Evolutionary conservation across 768 basidiomycete genomes (phyloP).

Genomic region (Trametopsis cervina): DNA sequence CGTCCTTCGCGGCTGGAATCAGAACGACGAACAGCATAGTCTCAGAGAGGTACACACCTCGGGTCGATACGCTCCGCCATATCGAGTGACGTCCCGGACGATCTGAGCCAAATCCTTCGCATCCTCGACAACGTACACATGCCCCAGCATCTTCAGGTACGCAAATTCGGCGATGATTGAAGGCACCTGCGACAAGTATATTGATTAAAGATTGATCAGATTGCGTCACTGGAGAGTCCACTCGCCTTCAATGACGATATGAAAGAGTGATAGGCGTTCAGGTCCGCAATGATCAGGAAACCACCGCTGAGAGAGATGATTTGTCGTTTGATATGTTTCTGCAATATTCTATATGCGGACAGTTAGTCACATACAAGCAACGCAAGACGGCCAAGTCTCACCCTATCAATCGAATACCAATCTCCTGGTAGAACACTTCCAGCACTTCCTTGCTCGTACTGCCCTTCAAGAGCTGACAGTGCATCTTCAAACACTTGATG

Average conservation of each 20-base stretch:
- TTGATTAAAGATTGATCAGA: background rate
- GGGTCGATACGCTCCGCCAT: constrained; percentile 90
- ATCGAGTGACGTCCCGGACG: constrained; percentile 89
- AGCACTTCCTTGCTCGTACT: constrained; percentile 94
- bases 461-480: constrained; percentile 86
- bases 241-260: constrained; percentile 76
- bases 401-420: constrained; percentile 65
- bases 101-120: constrained; percentile 96
- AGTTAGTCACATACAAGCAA: background rate
- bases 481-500: constrained; percentile 81
- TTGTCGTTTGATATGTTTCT: constrained; percentile 95
- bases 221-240: background rate
- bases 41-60: constrained; percentile 48
- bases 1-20: constrained; percentile 42
- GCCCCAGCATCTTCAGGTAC: constrained; percentile 93
- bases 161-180: constrained; percentile 86
- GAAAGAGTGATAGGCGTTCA: constrained; percentile 91
- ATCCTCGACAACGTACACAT: constrained; percentile 92
- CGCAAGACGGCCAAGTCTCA: constrained; percentile 8
- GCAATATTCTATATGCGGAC: constrained; percentile 59
- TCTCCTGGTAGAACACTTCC: constrained; percentile 97
- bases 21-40: background rate
- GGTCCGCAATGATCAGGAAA: constrained; percentile 92
- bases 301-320: constrained; percentile 94
- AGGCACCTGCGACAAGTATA: constrained; percentile 42